A percentile compares a stretch with the other conserved stretches of the same genome.
Conservation (phyloP, 1,284 basidiomycete species). For the Grifola frondosa region DNA sequence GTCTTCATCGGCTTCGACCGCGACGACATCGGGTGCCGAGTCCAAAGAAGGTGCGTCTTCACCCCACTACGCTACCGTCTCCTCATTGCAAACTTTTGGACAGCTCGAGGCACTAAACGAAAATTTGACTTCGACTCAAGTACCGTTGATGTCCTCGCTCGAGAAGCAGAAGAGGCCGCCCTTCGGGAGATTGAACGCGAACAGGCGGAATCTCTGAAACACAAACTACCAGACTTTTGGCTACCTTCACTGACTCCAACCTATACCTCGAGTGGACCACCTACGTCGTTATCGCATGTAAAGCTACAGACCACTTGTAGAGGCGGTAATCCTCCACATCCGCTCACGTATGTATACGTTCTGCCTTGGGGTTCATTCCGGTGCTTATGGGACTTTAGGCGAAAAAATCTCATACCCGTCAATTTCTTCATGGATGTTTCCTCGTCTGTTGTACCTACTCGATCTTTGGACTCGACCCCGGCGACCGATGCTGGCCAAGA, state of each 20-base stretch:
- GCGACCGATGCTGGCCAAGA: slow-evolving; percentile 31
- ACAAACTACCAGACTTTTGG: slow-evolving; percentile 95
- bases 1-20: slow-evolving; percentile 36
- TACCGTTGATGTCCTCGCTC: slow-evolving; percentile 67
- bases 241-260: slow-evolving; percentile 86
- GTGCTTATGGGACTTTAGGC: slow-evolving; percentile 36
- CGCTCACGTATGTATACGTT: slow-evolving; percentile 59
- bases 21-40: slow-evolving; percentile 39
- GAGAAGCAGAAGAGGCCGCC: slow-evolving; percentile 84
- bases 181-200: slow-evolving; percentile 80
- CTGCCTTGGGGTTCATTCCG: not conserved
- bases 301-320: slow-evolving; percentile 87
- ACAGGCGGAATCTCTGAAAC: slow-evolving; percentile 78
- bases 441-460: slow-evolving; percentile 33
- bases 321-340: slow-evolving; percentile 72
- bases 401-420: slow-evolving; percentile 77
- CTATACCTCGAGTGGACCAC: slow-evolving; percentile 62
- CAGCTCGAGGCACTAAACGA: slow-evolving; percentile 63
- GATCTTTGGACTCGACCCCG: slow-evolving; percentile 44
- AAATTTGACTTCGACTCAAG: slow-evolving; percentile 77
- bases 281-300: slow-evolving; percentile 67
- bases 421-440: slow-evolving; percentile 61
- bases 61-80: not conserved
- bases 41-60: slow-evolving; percentile 36
- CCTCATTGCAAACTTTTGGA: too few species aligned